A percentile compares a stretch with the other conserved stretches of the same genome.
These are phyloP conservation scores for Chytriomyces confervae DNA, from an alignment of 192 early-diverging fungal species.

Conservation along the genomic window DNA sequence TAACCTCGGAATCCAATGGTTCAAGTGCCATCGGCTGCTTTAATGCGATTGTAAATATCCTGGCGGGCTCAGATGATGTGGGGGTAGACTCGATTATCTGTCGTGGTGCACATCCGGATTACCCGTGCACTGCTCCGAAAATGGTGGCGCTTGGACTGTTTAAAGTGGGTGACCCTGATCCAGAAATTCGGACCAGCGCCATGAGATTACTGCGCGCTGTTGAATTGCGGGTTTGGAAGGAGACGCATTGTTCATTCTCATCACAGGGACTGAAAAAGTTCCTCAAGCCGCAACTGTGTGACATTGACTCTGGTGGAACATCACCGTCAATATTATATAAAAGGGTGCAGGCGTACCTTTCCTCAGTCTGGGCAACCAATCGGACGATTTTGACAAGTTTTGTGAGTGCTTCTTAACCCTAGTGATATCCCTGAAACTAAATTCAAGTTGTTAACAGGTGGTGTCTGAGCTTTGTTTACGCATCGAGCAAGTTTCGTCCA, in stretches of 20 bases:
- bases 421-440: background rate
- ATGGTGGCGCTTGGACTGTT: constrained; percentile 66
- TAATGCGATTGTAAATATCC: constrained; percentile 73
- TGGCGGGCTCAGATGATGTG: constrained; percentile 43
- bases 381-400: constrained; percentile 68
- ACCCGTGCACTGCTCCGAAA: constrained; percentile 65
- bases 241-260: constrained; percentile 25
- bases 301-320: constrained; percentile 66
- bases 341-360: constrained; percentile 73
- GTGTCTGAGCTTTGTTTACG: constrained; percentile 77
- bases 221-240: constrained; percentile 64
- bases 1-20: constrained; percentile 56
- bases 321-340: constrained; percentile 80
- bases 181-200: constrained; percentile 72
- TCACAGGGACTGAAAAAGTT: constrained; percentile 11
- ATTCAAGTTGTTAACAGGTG: constrained; percentile 46
- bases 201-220: constrained; percentile 73
- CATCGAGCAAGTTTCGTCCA: constrained; percentile 58
- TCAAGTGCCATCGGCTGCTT: constrained; percentile 66
- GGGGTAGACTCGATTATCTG: background rate
- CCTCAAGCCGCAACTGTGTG: constrained; percentile 44
- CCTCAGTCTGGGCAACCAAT: constrained; percentile 69
- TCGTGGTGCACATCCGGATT: constrained; percentile 39
- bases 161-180: constrained; percentile 76
- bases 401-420: constrained; percentile 28